A percentile compares a stretch with the other conserved stretches of the same genome.
These are phyloP conservation scores for Hemerocallis citrina DNA, from an alignment of 106 monocot species.

Conservation along the genomic window DNA sequence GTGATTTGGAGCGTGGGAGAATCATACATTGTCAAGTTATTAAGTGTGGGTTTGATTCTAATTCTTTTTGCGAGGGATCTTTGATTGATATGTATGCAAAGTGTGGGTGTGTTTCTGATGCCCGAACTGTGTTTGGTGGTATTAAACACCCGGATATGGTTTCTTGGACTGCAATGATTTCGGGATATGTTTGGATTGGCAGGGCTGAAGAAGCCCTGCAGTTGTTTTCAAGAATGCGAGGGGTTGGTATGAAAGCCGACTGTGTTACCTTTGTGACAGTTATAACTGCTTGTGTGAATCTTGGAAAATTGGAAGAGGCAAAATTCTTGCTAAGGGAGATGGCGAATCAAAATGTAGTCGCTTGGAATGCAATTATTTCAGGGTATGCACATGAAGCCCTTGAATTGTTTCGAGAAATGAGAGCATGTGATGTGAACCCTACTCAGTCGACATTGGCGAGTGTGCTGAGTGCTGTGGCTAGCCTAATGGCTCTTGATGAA, in stretches of 20 bases:
- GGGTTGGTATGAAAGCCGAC: conserved; percentile 20
- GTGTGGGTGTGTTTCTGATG: conserved; percentile 31
- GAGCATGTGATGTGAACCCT: conserved; percentile 26
- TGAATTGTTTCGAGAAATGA: conserved; percentile 49
- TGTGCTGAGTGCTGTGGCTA: conserved; percentile 62
- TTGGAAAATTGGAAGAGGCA: conserved; percentile 42
- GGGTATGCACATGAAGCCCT: conserved; percentile 43
- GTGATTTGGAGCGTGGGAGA: conserved; percentile 13
- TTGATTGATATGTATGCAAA: conserved; percentile 60
- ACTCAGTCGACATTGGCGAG: conserved; percentile 71
- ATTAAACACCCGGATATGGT: conserved; percentile 33
- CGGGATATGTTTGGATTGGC: conserved; percentile 42
- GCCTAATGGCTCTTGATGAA: conserved; percentile 14
- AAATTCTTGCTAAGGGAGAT: conserved; percentile 26
- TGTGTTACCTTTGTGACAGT: conserved; percentile 35
- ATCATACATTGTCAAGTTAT: conserved; percentile 32
- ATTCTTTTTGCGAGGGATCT: conserved; percentile 42
- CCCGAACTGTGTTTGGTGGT: conserved; percentile 39
- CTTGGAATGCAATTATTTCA: conserved; percentile 62
- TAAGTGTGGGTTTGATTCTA: conserved; percentile 25
- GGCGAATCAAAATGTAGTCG: conserved; percentile 26
- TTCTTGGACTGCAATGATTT: conserved; percentile 66
- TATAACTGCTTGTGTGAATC: conserved; percentile 40
- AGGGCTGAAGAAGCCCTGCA: conserved; percentile 30
- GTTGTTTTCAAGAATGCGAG: conserved; percentile 42